A percentile compares a stretch with the other conserved stretches of the same genome.
Conservation (phyloP, 2,329 filamentous ascomycete species). For the Pseudomassariella vexata region DNA sequence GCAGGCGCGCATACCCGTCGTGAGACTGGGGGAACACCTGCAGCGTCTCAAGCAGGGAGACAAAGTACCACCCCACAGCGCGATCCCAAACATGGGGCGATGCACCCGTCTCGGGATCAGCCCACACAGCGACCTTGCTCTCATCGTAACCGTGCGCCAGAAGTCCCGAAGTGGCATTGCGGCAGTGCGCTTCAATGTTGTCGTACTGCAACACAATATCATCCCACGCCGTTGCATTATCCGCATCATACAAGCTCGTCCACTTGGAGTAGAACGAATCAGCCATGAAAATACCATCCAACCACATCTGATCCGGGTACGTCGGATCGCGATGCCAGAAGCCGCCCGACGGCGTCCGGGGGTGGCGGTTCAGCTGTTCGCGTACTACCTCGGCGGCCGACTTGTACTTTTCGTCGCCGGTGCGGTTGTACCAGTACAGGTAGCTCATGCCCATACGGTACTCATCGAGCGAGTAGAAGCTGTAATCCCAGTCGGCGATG, state of each 20-base stretch:
- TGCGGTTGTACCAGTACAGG: conserved; percentile 41
- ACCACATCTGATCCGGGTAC: conserved; percentile 45
- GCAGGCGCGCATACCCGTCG: conserved; percentile 29
- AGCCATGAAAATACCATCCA: conserved; percentile 50
- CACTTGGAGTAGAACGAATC: conserved; percentile 37
- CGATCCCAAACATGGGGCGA: conserved; percentile 46
- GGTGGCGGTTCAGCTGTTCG: conserved; percentile 39
- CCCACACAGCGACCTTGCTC: conserved; percentile 39
- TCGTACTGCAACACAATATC: conserved; percentile 37
- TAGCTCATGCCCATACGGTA: conserved; percentile 48
- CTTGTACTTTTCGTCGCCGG: conserved; percentile 41
- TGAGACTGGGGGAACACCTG: conserved; percentile 32
- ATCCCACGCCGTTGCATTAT: conserved; percentile 35
- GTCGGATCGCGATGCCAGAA: conserved; percentile 46
- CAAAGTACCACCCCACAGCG: conserved; percentile 43
- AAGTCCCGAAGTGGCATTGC: conserved; percentile 30
- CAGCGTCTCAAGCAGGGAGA: conserved; percentile 41
- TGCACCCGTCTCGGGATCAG: conserved; percentile 37
- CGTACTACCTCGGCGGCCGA: conserved; percentile 39
- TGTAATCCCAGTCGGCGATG: conserved; percentile 37
- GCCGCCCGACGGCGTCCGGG: conserved; percentile 42
- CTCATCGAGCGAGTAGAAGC: conserved; percentile 45
- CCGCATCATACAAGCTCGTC: conserved; percentile 28
- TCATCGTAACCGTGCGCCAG: conserved; percentile 48
- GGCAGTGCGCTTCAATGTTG: conserved; percentile 34